These are phyloP conservation scores for Wallacemonas sp. DNA, from an alignment of 208 protist genomes.

Conservation along the genomic window DNA sequence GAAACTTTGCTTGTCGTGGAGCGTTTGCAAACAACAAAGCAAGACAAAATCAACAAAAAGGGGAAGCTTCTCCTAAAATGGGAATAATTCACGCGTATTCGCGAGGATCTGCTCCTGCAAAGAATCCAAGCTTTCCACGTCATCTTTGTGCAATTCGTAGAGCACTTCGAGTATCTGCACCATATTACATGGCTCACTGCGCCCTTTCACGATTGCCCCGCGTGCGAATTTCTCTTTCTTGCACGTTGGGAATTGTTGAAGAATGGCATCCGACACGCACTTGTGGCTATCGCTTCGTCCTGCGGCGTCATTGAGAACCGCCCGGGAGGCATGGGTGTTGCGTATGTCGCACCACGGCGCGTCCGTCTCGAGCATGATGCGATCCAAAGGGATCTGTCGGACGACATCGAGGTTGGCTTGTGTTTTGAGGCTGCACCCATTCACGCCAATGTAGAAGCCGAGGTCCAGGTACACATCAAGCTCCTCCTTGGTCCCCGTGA, in stretches of 20 bases:
- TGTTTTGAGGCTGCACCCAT: slow-evolving; percentile 95
- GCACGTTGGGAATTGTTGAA: slow-evolving; percentile 36
- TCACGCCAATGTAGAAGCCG: slow-evolving; percentile 93
- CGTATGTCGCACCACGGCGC: slow-evolving; percentile 94
- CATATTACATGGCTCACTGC: slow-evolving; percentile 70
- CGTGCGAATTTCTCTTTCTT: slow-evolving; percentile 74
- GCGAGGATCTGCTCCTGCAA: slow-evolving; percentile 41
- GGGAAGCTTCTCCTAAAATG: slow-evolving; percentile 40
- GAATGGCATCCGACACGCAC: slow-evolving; percentile 39
- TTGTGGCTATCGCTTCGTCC: neutral
- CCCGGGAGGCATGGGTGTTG: slow-evolving; percentile 85
- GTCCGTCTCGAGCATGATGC: slow-evolving; percentile 95
- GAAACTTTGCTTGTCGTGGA: too few species aligned
- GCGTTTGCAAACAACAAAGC: too few species aligned
- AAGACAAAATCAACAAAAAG: too few species aligned
- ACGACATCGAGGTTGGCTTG: slow-evolving; percentile 87
- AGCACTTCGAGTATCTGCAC: slow-evolving; percentile 68
- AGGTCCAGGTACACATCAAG: slow-evolving; percentile 72
- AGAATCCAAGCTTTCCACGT: slow-evolving; percentile 41
- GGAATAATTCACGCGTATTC: slow-evolving; percentile 66
- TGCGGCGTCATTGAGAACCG: slow-evolving; percentile 26
- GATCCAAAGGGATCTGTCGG: slow-evolving; percentile 73
- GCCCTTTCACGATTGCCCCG: slow-evolving; percentile 63
- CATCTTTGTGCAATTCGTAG: slow-evolving; percentile 53
- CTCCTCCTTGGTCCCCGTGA: slow-evolving; percentile 88